A percentile compares a stretch with the other conserved stretches of the same genome.
Evolutionary conservation across 352 stramenopile species (phyloP).

Genomic region (Globisporangium viniferum): DNA sequence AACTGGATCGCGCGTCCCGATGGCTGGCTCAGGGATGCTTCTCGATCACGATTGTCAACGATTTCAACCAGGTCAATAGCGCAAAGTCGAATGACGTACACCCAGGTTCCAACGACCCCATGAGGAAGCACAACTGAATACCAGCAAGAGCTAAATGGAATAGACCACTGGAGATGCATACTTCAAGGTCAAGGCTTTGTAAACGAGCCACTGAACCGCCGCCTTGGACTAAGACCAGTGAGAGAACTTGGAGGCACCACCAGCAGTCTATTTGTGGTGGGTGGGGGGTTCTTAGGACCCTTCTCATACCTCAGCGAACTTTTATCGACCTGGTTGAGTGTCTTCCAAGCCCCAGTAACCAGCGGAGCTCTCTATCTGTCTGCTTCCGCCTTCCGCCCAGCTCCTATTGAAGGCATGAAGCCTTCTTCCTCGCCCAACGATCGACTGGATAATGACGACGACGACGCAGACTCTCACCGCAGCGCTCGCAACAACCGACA

Average conservation of each 20-base stretch:
- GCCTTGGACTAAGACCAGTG: neutral
- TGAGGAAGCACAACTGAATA: neutral
- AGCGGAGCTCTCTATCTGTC: neutral
- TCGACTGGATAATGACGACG: neutral
- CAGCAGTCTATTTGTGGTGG: neutral
- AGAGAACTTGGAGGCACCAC: neutral
- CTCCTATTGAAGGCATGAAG: constrained; percentile 11
- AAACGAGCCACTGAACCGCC: neutral
- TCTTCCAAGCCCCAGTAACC: neutral
- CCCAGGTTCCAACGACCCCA: neutral
- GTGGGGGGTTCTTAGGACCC: neutral
- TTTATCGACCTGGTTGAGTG: neutral
- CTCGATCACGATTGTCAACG: constrained; percentile 6
- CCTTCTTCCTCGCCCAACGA: constrained; percentile 1
- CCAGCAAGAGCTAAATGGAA: neutral
- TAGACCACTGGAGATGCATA: neutral
- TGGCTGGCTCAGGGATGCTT: constrained; percentile 5
- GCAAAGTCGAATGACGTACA: neutral
- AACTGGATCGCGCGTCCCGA: constrained; percentile 1
- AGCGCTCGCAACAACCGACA: neutral
- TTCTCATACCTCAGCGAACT: neutral
- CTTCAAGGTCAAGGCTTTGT: neutral
- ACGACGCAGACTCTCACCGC: neutral
- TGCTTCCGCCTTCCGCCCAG: neutral
- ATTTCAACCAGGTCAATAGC: neutral